Percentiles rank a stretch among this genome's conserved stretches.
Evolutionary conservation across 129 eudicot species (phyloP).

Genomic region (Arctium lappa): DNA sequence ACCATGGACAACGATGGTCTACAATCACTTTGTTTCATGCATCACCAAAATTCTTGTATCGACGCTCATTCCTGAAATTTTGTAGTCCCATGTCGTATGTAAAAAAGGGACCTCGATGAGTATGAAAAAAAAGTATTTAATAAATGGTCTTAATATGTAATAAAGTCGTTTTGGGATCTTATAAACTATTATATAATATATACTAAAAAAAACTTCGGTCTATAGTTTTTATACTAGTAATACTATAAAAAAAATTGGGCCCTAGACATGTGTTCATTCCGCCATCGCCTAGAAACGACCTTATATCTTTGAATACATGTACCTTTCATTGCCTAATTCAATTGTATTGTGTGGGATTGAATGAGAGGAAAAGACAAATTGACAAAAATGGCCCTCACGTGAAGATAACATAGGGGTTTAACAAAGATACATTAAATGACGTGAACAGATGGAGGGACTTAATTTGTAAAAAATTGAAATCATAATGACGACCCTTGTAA

Average conservation of each 20-base stretch:
- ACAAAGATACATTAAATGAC: not conserved
- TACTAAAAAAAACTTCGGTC: not conserved
- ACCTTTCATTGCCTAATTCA: slow-evolving; percentile 63
- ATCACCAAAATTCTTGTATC: slow-evolving; percentile 37
- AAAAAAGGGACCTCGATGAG: not conserved
- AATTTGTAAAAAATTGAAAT: not conserved
- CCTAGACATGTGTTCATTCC: not conserved
- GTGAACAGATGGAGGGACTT: not conserved
- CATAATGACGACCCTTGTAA: not conserved
- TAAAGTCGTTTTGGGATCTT: not conserved
- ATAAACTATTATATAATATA: not conserved
- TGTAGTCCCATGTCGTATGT: not conserved
- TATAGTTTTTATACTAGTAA: too few relatives aligned
- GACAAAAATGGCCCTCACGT: not conserved
- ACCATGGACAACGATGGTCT: slow-evolving; percentile 58
- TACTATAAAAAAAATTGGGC: too few relatives aligned
- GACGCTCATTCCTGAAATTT: not conserved
- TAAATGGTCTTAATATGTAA: not conserved
- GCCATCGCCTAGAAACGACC: not conserved
- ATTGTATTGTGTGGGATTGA: slow-evolving; percentile 44
- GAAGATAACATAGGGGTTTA: not conserved
- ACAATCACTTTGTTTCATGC: slow-evolving; percentile 39
- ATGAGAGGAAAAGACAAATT: not conserved
- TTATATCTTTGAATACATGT: slow-evolving; percentile 61
- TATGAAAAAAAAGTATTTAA: too few relatives aligned